These are phyloP conservation scores for Saccharomyces hybrid DNA, from an alignment of 1,139 yeast species.

Conservation along the genomic window DNA sequence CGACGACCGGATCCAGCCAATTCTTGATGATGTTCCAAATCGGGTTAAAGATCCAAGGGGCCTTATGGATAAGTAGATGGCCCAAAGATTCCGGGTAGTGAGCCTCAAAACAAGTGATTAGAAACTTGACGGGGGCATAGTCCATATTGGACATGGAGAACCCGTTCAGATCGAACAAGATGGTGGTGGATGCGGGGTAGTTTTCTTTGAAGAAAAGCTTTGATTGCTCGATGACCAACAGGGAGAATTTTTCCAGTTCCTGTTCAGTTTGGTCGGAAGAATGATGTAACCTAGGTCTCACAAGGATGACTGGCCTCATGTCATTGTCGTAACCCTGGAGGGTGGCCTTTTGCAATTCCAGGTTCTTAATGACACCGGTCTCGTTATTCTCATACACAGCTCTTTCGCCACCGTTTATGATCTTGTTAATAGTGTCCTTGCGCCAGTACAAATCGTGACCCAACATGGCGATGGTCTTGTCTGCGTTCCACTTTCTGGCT, in stretches of 20 bases:
- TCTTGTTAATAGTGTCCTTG: conserved; percentile 46
- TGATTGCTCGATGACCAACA: conserved; percentile 61
- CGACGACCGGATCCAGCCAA: conserved; percentile 88
- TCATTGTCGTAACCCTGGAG: conserved; percentile 56
- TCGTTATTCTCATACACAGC: conserved; percentile 28
- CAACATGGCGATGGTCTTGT: conserved; percentile 56
- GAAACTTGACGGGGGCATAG: conserved; percentile 69
- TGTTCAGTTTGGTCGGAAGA: conserved; percentile 60
- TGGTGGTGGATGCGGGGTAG: conserved; percentile 53
- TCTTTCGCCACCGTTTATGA: conserved; percentile 56
- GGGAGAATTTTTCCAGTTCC: conserved; percentile 59
- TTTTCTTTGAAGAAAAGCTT: conserved; percentile 50
- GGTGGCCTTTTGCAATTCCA: conserved; percentile 50
- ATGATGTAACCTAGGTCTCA: conserved; percentile 66
- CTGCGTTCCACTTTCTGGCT: conserved; percentile 68
- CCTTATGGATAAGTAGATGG: conserved; percentile 66
- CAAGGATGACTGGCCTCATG: conserved; percentile 62
- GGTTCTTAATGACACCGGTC: conserved; percentile 33
- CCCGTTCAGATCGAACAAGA: conserved; percentile 67
- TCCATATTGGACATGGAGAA: conserved; percentile 79
- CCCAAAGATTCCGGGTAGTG: conserved; percentile 86
- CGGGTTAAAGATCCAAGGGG: conserved; percentile 85
- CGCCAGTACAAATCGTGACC: conserved; percentile 68
- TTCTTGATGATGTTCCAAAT: conserved; percentile 78
- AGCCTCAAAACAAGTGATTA: conserved; percentile 71